Percentiles rank a stretch among this genome's conserved stretches.
Conservation (phyloP, 2,329 filamentous ascomycete genomes). For the Zasmidium citrigriseum region DNA sequence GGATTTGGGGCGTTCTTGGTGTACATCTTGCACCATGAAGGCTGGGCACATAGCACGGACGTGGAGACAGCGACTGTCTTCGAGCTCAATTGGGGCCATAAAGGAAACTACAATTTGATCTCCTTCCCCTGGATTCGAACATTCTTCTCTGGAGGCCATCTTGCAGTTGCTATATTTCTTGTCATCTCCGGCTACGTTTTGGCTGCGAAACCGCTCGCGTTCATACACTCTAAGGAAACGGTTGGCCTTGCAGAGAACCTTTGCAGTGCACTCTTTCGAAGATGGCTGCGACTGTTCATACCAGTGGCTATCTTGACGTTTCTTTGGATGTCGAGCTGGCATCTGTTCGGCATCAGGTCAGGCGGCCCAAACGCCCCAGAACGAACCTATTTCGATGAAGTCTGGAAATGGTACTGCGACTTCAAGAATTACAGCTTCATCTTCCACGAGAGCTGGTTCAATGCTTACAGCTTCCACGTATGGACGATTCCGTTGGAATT, state of each 20-base stretch:
- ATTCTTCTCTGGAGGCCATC: conserved; percentile 64
- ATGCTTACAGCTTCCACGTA: conserved; percentile 58
- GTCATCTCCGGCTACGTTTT: too few species aligned
- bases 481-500: conserved; percentile 67
- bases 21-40: conserved; percentile 61
- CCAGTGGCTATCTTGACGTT: conserved; percentile 59
- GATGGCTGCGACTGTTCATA: conserved; percentile 53
- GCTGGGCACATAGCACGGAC: conserved; percentile 62
- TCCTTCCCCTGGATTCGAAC: conserved; percentile 59
- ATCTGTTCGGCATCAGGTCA: conserved; percentile 47
- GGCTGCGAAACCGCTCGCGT: too few species aligned
- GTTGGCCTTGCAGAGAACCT: too few species aligned
- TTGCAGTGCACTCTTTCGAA: conserved; percentile 51
- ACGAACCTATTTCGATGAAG: not conserved
- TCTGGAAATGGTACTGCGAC: conserved; percentile 52
- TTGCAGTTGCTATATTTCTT: conserved; percentile 56
- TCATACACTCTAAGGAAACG: too few species aligned
- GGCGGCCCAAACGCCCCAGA: not conserved
- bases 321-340: conserved; percentile 54
- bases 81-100: conserved; percentile 57
- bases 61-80: too few species aligned
- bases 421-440: conserved; percentile 70
- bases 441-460: conserved; percentile 49
- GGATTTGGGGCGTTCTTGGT: conserved; percentile 68
- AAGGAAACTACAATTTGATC: conserved; percentile 51